Evolutionary conservation across 2,329 filamentous ascomycete genomes (phyloP).

Genomic region (Cladobotryum protrusum): DNA sequence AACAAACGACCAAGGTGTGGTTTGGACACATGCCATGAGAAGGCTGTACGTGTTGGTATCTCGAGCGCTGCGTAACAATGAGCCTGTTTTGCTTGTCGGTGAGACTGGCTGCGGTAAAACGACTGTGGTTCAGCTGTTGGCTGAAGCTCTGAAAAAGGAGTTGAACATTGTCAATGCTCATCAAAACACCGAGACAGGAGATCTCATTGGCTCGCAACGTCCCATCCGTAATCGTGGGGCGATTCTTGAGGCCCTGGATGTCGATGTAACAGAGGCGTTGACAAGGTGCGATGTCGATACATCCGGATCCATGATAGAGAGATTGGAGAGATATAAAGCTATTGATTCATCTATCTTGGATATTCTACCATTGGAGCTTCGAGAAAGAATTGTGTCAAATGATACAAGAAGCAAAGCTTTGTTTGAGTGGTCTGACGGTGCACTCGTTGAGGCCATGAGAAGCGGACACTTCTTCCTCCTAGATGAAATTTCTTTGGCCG

Average conservation of each 20-base stretch:
- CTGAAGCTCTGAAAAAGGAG: slow-evolving; percentile 68
- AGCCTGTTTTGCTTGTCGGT: slow-evolving; percentile 89
- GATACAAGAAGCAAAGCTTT: slow-evolving; percentile 68
- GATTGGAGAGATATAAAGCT: slow-evolving; percentile 51
- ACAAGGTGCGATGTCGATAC: slow-evolving; percentile 32
- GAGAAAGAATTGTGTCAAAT: slow-evolving; percentile 40
- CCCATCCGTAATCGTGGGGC: slow-evolving; percentile 79
- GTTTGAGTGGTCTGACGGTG: slow-evolving; percentile 96
- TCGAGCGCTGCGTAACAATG: slow-evolving; percentile 78
- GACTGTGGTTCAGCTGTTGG: slow-evolving; percentile 87
- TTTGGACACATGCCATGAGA: slow-evolving; percentile 95
- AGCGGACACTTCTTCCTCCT: slow-evolving; percentile 84
- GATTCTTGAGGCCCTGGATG: slow-evolving; percentile 58
- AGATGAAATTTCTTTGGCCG: slow-evolving; percentile 94
- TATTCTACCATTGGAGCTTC: slow-evolving; percentile 43
- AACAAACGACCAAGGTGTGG: slow-evolving; percentile 57
- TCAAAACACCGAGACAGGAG: slow-evolving; percentile 95
- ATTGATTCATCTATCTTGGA: slow-evolving; percentile 42
- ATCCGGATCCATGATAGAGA: slow-evolving; percentile 42
- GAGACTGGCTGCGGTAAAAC: slow-evolving; percentile 98
- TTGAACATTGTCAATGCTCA: slow-evolving; percentile 94
- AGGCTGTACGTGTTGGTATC: slow-evolving; percentile 85
- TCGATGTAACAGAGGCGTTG: slow-evolving; percentile 51
- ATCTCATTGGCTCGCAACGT: slow-evolving; percentile 91
- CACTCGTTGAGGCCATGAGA: slow-evolving; percentile 89